phyloP scores from a whole-genome alignment of 371 early-diverging fungal species.

The Mucor saturninus region DNA sequence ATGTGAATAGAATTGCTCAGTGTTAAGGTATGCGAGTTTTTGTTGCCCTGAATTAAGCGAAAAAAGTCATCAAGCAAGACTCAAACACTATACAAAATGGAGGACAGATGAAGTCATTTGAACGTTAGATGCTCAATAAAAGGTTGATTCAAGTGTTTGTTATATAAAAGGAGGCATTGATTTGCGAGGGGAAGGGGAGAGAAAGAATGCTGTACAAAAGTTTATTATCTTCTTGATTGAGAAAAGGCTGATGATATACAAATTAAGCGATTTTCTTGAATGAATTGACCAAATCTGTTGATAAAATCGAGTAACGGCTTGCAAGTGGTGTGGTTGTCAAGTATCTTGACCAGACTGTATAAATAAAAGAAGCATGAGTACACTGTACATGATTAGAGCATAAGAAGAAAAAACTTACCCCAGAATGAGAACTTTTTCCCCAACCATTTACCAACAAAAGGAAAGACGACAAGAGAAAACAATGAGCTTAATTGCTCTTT shows the following conservation, averaged over 20 bases:
- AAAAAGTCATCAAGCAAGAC: too few species aligned
- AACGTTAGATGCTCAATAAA: too few species aligned
- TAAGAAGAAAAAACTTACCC: conserved; percentile 37
- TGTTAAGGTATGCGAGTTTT: too few species aligned
- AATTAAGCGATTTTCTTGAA: conserved; percentile 20
- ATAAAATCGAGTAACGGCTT: conserved; percentile 8
- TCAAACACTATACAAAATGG: too few species aligned
- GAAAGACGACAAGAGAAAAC: conserved; percentile 63
- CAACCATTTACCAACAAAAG: conserved; percentile 63
- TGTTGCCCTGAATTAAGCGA: too few species aligned
- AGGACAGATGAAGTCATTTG: too few species aligned
- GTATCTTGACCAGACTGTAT: conserved; percentile 23
- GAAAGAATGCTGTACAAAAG: not conserved
- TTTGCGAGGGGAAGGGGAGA: too few species aligned
- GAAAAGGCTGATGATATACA: not conserved
- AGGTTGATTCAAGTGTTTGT: too few species aligned
- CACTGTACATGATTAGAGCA: not conserved
- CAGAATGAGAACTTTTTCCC: conserved; percentile 65
- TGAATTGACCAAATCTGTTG: conserved; percentile 21
- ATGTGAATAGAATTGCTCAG: too few species aligned
- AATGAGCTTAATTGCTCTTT: conserved; percentile 59
- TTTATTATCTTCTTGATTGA: not conserved
- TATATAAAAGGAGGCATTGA: too few species aligned
- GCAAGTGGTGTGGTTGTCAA: conserved; percentile 14
- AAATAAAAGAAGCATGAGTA: not conserved